Conservation (phyloP, 2,329 filamentous ascomycete genomes). For the Ophiostoma sp. region DNA sequence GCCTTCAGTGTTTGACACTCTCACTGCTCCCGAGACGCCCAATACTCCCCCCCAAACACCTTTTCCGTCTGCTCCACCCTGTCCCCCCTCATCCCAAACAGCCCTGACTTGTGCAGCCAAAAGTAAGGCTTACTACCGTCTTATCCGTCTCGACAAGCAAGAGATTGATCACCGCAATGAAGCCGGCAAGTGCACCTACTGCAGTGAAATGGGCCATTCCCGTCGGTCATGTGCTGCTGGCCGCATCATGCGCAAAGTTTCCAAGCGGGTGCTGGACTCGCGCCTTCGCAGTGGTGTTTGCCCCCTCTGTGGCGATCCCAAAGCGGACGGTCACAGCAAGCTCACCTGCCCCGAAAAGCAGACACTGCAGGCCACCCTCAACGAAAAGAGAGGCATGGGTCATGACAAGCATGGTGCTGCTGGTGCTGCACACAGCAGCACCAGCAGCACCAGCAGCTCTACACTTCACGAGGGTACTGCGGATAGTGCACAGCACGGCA, state of each 20-base stretch:
- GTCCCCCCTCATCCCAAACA: neutral
- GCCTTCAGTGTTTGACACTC: neutral
- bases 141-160: slow-evolving; percentile 6
- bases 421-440: neutral
- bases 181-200: slow-evolving; percentile 24
- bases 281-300: slow-evolving; percentile 21
- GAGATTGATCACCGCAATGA: slow-evolving; percentile 17
- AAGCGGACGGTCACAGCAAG: slow-evolving; percentile 21
- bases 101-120: neutral
- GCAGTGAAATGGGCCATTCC: slow-evolving; percentile 19
- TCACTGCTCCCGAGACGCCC: neutral
- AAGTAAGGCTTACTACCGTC: slow-evolving; percentile 18
- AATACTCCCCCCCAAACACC: neutral
- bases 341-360: slow-evolving; percentile 17
- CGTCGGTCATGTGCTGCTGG: slow-evolving; percentile 22
- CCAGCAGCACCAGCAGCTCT: neutral
- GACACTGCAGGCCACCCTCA: slow-evolving; percentile 4
- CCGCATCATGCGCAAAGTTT: slow-evolving; percentile 25
- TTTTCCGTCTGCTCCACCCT: neutral
- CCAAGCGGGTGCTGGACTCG: slow-evolving; percentile 11
- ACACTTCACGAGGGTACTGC: neutral
- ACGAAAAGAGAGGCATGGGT: neutral
- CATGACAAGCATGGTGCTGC: neutral
- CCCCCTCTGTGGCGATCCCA: slow-evolving; percentile 25
- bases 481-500: neutral